phyloP scores from a whole-genome alignment of 2,329 filamentous ascomycete species.

The Dactylonectria estremocensis region DNA sequence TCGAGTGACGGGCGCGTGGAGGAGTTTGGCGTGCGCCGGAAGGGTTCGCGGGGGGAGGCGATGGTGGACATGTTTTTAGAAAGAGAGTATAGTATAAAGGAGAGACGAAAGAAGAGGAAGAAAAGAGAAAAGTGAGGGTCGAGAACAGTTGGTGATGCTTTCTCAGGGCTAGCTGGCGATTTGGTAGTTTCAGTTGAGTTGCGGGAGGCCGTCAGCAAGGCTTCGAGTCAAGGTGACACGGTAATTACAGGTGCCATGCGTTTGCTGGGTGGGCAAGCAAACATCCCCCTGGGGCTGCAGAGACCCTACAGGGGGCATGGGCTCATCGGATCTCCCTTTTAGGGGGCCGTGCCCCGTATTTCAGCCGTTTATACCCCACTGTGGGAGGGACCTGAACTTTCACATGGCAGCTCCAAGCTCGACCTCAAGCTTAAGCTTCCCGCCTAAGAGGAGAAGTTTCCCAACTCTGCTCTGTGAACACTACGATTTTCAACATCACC shows the following conservation, averaged over 20 bases:
- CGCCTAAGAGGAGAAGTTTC: background rate
- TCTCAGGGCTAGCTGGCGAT: too few species aligned
- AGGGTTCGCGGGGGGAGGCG: constrained; percentile 72
- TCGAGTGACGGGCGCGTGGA: constrained; percentile 84
- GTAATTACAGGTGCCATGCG: constrained; percentile 3
- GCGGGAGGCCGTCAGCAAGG: background rate
- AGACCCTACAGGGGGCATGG: constrained; percentile 25
- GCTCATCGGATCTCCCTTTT: constrained; percentile 28
- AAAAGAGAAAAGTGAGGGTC: background rate
- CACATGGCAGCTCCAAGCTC: constrained; percentile 13
- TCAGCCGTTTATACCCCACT: constrained; percentile 33
- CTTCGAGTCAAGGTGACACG: constrained; percentile 32
- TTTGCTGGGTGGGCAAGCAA: constrained; percentile 32
- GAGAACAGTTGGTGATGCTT: constrained; percentile 7
- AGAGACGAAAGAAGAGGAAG: background rate
- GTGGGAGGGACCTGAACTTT: background rate
- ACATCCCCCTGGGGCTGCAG: constrained; percentile 26
- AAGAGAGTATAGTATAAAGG: constrained; percentile 46
- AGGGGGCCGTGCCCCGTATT: constrained; percentile 34
- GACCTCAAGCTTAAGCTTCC: background rate
- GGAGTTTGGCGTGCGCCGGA: constrained; percentile 76
- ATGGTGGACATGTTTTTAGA: constrained; percentile 72
- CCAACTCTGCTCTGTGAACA: constrained; percentile 30
- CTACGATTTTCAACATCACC: constrained; percentile 24
- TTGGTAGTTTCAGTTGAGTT: background rate